Evolutionary conservation across 768 basidiomycete genomes (phyloP).

Genomic region (Ramaria rubella): DNA sequence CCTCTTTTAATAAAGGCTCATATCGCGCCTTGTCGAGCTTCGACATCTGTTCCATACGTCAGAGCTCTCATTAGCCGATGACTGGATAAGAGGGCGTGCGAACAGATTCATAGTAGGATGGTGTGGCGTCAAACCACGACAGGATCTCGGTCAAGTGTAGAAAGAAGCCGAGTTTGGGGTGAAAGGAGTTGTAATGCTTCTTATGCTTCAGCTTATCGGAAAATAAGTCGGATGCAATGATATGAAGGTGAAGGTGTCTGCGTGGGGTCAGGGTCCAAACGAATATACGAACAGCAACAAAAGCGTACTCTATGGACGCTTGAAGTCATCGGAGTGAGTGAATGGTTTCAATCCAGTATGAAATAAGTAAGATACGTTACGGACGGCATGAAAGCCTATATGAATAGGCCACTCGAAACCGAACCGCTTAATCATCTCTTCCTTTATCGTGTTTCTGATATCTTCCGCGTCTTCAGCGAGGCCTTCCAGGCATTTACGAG

Average conservation of each 20-base stretch:
- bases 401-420: conserved; percentile 73
- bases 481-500: conserved; percentile 45
- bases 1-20: conserved; percentile 61
- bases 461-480: conserved; percentile 52
- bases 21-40: conserved; percentile 45
- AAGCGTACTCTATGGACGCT: conserved; percentile 74
- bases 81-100: conserved; percentile 18
- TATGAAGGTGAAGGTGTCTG: conserved; percentile 81
- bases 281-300: not conserved
- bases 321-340: no score
- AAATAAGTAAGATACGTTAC: conserved; percentile 11
- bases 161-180: conserved; percentile 80
- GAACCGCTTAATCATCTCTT: conserved; percentile 72
- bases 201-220: conserved; percentile 73
- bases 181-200: conserved; percentile 89
- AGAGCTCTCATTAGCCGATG: not conserved
- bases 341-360: no score
- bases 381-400: conserved; percentile 79
- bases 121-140: conserved; percentile 68
- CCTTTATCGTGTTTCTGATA: conserved; percentile 55
- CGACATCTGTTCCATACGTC: conserved; percentile 38
- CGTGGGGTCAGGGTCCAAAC: conserved; percentile 7
- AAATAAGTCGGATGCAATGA: conserved; percentile 72
- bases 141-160: conserved; percentile 70
- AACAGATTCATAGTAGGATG: conserved; percentile 47